Evolutionary conservation across 768 basidiomycete genomes (phyloP), one percentile per base, ranked within the genome.

Genomic region (Dioszegia hungarica): DNA sequence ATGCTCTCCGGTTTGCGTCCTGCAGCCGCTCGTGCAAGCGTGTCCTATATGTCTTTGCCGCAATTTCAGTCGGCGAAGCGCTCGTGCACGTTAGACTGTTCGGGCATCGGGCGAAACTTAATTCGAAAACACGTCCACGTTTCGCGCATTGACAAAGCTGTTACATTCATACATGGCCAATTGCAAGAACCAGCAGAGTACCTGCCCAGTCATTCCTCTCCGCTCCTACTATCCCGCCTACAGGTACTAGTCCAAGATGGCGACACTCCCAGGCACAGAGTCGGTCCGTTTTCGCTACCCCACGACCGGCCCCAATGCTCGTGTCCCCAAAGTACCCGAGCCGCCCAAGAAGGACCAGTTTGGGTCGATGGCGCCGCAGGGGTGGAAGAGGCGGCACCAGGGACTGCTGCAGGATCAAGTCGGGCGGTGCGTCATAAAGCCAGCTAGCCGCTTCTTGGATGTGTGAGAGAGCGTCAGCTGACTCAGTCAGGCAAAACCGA

Each of bases 351-450:
- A 60, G 41, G 70, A 72, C 49, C 54, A 67, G 40, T 72, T 68
- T 55, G 70, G 70, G 10, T 48, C 60, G 1, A 31, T 66, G 56
- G 64, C 63, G 10, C 66, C 68, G 20, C 29, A 34, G 33, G 68
- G 68, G 19, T 76, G 72, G 67, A 72, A 72, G 61, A 62, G 63
- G 45, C 41, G 75, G 40, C 75, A 76, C 58, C 64, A 67, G 54
- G 75, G 75, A 3, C 55, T 76, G 44, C 56, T 76, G 17, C 75
- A 76, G 62, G 75, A 76, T 62, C 61, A 64, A 39, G 60, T 70
- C 8, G 62, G 68, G 22, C 56, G 73, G 73, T 74, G 61, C 59
- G 70, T n/a, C n/a, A n/a, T n/a, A n/a, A n/a, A n/a, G n/a, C n/a
- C n/a, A n/a, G n/a, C n/a, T n/a, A n/a, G n/a, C n/a, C n/a, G n/a